Base-by-base conservation (phyloP, 1,284 basidiomycete genomes). In the Cerioporus squamosus region DNA sequence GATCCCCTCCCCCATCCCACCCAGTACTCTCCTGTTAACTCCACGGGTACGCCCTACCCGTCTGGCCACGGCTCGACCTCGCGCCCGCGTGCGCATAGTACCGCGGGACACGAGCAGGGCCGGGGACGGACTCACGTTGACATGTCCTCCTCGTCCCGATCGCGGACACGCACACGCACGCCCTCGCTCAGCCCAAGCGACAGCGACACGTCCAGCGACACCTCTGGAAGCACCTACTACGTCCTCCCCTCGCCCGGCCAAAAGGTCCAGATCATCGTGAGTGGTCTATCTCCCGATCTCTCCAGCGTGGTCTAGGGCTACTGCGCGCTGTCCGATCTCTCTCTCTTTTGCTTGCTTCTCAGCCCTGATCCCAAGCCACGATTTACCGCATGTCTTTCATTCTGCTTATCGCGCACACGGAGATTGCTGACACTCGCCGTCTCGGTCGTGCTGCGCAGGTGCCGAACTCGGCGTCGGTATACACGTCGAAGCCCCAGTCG, bases 221-320 rank as follows among this genome's bases (percentile, higher is more conserved):
- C 80, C 40, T 86, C 86, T 10, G 85, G 81, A 18, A 84, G 86
- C 68, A 90, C 88, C 6, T 90, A 90, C 74, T 90, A 89, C 70
- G 83, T 90, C 62, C 77, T 88, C 29, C 86, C 87, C 5, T 78
- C 80, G 14, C 80, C 82, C 10, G 85, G 85, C 20, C 86, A 88
- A 69, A 90, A 88, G 65, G 81, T 88, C 56, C 86, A 85, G 67
- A 80, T 88, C 62, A 78, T 90, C 66, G 88, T 90, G 72, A 78
- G 88, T 84, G 17, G 23, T 42, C 60, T 50, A 57, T 22, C 26
- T 23, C 40, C 53, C 46, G 29, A 49, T 52, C 49, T 59, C 56
- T 20, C 29, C 53, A 44, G 42, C 49, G 49, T 53, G 57, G 47
- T 52, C 50, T n/a, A 49, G 58, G 55, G 57, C 31, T 24, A 14